Evolutionary conservation across 2,329 filamentous ascomycete species (phyloP).

Genomic region (Neofusicoccum sp.): DNA sequence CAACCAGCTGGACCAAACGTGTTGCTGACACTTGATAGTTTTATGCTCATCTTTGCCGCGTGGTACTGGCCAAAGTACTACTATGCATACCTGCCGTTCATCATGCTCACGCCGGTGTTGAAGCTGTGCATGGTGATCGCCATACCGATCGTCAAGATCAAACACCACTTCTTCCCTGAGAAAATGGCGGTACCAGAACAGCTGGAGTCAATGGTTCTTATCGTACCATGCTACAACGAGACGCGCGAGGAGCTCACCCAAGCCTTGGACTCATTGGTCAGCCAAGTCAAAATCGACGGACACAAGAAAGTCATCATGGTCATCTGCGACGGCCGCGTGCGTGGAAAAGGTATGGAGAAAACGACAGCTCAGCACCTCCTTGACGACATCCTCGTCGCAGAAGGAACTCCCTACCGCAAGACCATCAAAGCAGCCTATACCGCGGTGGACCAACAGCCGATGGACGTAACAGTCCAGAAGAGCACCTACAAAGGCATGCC

Average conservation of each 20-base stretch:
- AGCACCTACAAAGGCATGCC: constrained; percentile 49
- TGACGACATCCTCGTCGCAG: constrained; percentile 45
- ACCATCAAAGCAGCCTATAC: constrained; percentile 33
- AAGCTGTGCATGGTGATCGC: constrained; percentile 49
- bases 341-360: constrained; percentile 49
- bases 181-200: constrained; percentile 18
- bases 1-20: no score
- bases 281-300: constrained; percentile 43
- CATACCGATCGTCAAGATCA: constrained; percentile 27
- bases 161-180: constrained; percentile 34
- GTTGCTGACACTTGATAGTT: constrained; percentile 2
- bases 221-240: constrained; percentile 54
- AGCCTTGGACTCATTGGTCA: constrained; percentile 48
- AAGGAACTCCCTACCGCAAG: constrained; percentile 29
- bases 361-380: constrained; percentile 50
- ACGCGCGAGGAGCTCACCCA: constrained; percentile 44
- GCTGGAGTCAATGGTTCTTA: constrained; percentile 47
- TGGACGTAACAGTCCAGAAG: constrained; percentile 33
- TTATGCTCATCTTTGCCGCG: constrained; percentile 20
- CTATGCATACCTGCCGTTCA: constrained; percentile 46
- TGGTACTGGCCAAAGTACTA: constrained; percentile 31
- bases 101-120: constrained; percentile 29
- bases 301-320: constrained; percentile 49
- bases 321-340: constrained; percentile 50
- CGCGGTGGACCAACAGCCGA: constrained; percentile 43